A percentile compares a stretch with the other conserved stretches of the same genome.
phyloP scores from a whole-genome alignment of 305 asterid genomes.

The Petunia hybrid region DNA sequence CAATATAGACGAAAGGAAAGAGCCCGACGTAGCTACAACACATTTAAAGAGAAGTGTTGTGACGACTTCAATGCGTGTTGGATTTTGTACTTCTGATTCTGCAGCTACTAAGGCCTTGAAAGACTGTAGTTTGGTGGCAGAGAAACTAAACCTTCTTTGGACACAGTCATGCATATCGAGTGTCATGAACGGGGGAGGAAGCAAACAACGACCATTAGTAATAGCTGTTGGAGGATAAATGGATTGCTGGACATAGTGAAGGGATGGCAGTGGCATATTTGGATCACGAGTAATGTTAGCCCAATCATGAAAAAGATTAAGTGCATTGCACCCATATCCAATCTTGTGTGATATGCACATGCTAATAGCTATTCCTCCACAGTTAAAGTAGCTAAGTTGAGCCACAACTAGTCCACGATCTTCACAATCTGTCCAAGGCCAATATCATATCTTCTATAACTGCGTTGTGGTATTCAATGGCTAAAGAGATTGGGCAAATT shows the following conservation, averaged over 20 bases:
- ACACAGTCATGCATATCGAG: background rate
- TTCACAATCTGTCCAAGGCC: background rate
- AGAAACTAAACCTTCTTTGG: background rate
- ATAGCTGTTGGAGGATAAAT: background rate
- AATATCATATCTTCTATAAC: background rate
- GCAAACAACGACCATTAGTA: background rate
- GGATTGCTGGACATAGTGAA: background rate
- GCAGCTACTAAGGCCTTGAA: background rate
- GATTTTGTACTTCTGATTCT: background rate
- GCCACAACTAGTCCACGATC: background rate
- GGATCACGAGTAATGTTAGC: background rate
- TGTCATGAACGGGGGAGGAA: background rate
- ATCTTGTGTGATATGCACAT: background rate
- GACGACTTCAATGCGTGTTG: background rate
- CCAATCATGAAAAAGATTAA: background rate
- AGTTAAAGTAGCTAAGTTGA: no score
- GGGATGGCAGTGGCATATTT: background rate
- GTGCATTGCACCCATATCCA: background rate
- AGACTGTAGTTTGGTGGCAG: background rate
- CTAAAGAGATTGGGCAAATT: background rate
- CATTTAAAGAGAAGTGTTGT: background rate
- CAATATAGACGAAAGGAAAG: background rate
- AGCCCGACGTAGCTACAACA: background rate
- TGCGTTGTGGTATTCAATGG: background rate
- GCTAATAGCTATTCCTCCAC: background rate